These are phyloP conservation scores for Peltaster fructicola DNA, from an alignment of 2,329 filamentous ascomycete genomes.

Conservation along the genomic window DNA sequence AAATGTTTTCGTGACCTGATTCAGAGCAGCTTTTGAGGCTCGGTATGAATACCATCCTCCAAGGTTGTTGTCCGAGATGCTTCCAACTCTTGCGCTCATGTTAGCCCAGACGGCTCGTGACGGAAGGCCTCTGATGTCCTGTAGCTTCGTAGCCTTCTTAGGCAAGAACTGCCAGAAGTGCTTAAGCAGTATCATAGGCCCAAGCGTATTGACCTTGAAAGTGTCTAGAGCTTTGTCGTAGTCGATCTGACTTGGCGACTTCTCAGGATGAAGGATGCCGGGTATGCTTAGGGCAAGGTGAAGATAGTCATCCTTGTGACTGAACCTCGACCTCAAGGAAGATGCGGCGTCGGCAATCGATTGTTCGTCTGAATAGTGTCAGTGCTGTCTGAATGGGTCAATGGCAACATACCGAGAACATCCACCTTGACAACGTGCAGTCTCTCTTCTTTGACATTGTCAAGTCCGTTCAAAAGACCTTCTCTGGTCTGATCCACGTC, in stretches of 20 bases:
- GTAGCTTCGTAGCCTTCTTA: slow-evolving; percentile 30
- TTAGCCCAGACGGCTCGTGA: slow-evolving; percentile 47
- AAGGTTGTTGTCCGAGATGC: slow-evolving; percentile 49
- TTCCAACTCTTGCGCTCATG: slow-evolving; percentile 64
- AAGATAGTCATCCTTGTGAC: slow-evolving; percentile 35
- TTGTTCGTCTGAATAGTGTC: slow-evolving; percentile 35
- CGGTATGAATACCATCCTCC: slow-evolving; percentile 77
- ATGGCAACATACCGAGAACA: slow-evolving; percentile 31
- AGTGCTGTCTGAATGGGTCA: neutral
- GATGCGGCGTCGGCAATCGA: slow-evolving; percentile 41
- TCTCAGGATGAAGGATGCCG: slow-evolving; percentile 57
- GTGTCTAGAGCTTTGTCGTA: slow-evolving; percentile 44
- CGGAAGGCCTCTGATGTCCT: slow-evolving; percentile 20
- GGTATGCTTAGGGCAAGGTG: slow-evolving; percentile 53
- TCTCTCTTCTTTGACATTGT: slow-evolving; percentile 27
- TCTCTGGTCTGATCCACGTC: slow-evolving; percentile 32
- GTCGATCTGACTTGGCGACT: slow-evolving; percentile 47
- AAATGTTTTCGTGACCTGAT: slow-evolving; percentile 51
- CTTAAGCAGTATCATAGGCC: slow-evolving; percentile 60
- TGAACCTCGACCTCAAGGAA: slow-evolving; percentile 14
- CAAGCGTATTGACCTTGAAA: slow-evolving; percentile 57
- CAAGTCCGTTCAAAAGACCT: slow-evolving; percentile 32
- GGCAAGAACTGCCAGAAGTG: slow-evolving; percentile 56
- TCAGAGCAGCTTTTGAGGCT: slow-evolving; percentile 57
- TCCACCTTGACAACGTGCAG: slow-evolving; percentile 37